Conservation (phyloP, 2,329 filamentous ascomycete genomes). For the Botrytis pseudocinerea region DNA sequence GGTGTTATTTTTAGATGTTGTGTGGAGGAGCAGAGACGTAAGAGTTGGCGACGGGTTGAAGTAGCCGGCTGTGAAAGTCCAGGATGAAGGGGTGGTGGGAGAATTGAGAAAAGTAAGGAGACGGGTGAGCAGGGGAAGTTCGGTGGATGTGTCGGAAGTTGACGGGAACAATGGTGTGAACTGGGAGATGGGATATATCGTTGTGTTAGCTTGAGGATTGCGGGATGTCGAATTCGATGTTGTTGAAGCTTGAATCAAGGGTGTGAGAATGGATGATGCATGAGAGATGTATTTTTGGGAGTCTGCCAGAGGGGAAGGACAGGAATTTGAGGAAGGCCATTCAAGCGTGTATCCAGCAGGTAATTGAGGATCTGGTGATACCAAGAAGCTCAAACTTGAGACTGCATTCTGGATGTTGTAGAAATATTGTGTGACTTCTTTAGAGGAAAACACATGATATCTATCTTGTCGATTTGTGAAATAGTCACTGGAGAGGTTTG, state of each 20-base stretch:
- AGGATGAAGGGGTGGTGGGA: constrained; percentile 69
- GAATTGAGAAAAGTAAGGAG: constrained; percentile 69
- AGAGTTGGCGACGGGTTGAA: constrained; percentile 93
- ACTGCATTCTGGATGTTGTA: constrained; percentile 73
- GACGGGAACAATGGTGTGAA: constrained; percentile 81
- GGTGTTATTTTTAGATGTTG: constrained; percentile 60
- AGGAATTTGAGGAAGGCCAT: constrained; percentile 76
- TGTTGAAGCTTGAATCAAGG: constrained; percentile 55
- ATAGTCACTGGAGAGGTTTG: constrained; percentile 90
- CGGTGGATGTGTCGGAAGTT: constrained; percentile 77
- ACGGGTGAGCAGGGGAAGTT: constrained; percentile 76
- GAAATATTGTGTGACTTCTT: constrained; percentile 80
- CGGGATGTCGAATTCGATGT: background rate
- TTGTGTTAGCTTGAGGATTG: constrained; percentile 54
- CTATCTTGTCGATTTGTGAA: constrained; percentile 95
- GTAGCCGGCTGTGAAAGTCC: constrained; percentile 97
- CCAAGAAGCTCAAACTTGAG: constrained; percentile 76
- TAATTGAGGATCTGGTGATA: constrained; percentile 60
- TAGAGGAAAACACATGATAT: constrained; percentile 86
- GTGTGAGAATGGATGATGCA: constrained; percentile 65
- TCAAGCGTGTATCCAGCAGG: constrained; percentile 59
- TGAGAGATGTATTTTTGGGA: constrained; percentile 68
- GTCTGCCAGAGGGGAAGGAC: constrained; percentile 71
- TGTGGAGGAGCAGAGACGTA: constrained; percentile 74
- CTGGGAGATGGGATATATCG: constrained; percentile 83